These are phyloP conservation scores for Yarrowia galli DNA, from an alignment of 1,139 yeast genomes.

Conservation along the genomic window DNA sequence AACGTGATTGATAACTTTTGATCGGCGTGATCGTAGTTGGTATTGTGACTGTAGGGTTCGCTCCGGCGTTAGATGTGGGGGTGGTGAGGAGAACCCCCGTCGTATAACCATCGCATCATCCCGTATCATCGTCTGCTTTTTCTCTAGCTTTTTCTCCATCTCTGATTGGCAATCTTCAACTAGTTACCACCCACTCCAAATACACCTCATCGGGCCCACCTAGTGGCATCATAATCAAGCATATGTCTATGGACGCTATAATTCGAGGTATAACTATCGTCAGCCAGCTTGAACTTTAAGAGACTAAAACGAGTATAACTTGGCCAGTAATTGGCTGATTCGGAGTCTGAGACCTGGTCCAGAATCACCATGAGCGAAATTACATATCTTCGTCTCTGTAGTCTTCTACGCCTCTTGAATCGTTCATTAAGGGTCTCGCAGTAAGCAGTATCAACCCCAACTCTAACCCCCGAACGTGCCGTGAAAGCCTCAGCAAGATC, in stretches of 20 bases:
- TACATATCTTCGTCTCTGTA: neutral
- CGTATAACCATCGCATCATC: too few species aligned
- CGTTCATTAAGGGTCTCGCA: neutral
- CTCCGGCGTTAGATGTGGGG: too few species aligned
- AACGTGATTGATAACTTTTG: conserved; percentile 9
- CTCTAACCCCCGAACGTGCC: neutral
- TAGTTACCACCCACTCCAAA: neutral
- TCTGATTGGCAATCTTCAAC: too few species aligned
- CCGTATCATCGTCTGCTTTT: too few species aligned
- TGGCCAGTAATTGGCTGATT: neutral
- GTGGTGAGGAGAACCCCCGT: too few species aligned
- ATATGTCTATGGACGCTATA: conserved; percentile 3
- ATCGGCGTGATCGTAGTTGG: conserved; percentile 6
- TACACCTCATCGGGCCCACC: conserved; percentile 7
- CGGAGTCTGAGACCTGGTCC: neutral
- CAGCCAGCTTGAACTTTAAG: neutral
- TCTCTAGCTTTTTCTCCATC: too few species aligned
- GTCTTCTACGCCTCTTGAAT: neutral
- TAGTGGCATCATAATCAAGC: conserved; percentile 18
- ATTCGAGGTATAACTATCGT: neutral
- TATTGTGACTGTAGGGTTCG: neutral
- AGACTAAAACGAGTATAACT: neutral
- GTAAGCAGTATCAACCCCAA: neutral
- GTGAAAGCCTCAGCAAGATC: neutral
- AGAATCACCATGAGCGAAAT: too few species aligned